phyloP scores from a whole-genome alignment of 768 basidiomycete genomes.

The Phaeotremella fagi region DNA sequence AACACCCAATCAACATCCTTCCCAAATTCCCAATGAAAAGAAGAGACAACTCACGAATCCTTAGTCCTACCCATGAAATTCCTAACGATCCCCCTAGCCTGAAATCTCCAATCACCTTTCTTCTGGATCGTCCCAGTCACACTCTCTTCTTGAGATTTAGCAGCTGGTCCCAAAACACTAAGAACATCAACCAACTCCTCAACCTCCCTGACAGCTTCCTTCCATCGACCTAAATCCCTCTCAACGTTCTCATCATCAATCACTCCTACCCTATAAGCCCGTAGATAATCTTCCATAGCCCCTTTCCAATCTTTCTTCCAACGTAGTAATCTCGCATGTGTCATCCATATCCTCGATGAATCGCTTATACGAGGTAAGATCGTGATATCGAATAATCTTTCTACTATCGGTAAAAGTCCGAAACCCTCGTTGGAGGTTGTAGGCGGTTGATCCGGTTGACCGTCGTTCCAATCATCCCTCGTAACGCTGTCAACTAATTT shows the following conservation, averaged over 20 bases:
- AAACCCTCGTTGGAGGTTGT: slow-evolving; percentile 61
- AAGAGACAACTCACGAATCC: slow-evolving; percentile 51
- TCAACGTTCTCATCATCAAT: slow-evolving; percentile 63
- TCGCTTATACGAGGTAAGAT: slow-evolving; percentile 74
- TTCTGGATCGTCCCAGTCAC: slow-evolving; percentile 50
- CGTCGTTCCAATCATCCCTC: slow-evolving; percentile 48
- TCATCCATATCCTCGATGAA: slow-evolving; percentile 70
- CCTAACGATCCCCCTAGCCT: slow-evolving; percentile 78
- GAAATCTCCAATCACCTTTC: slow-evolving; percentile 66
- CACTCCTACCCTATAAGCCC: slow-evolving; percentile 70
- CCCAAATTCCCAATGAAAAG: too few relatives aligned
- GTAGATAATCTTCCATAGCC: slow-evolving; percentile 74
- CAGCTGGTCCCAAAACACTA: slow-evolving; percentile 68
- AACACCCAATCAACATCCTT: slow-evolving; percentile 12
- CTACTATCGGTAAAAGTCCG: slow-evolving; percentile 63
- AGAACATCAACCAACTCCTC: slow-evolving; percentile 78
- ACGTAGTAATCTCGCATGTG: slow-evolving; percentile 73
- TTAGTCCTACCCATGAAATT: slow-evolving; percentile 81
- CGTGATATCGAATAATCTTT: slow-evolving; percentile 66
- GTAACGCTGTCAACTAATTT: slow-evolving; percentile 84
- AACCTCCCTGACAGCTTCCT: slow-evolving; percentile 70
- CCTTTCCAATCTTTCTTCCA: slow-evolving; percentile 70
- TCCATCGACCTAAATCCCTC: slow-evolving; percentile 64
- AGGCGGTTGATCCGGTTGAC: slow-evolving; percentile 13
- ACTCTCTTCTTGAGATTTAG: slow-evolving; percentile 26